phyloP scores from a whole-genome alignment of 768 basidiomycete genomes.

The Clavulina sp. region DNA sequence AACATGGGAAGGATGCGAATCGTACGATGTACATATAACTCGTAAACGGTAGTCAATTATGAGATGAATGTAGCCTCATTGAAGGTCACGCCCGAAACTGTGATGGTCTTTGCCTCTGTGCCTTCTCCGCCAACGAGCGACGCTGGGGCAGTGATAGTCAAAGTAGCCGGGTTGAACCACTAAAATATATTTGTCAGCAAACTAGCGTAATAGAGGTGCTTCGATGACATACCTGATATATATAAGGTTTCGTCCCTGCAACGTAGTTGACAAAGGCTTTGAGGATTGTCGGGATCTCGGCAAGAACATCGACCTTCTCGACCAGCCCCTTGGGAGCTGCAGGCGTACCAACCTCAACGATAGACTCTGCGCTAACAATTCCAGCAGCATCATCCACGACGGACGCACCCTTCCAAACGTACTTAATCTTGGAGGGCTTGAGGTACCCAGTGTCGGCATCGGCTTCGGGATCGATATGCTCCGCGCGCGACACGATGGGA shows the following conservation, averaged over 20 bases:
- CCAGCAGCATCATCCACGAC: conserved; percentile 35
- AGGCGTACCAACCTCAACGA: conserved; percentile 39
- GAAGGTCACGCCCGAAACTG: conserved; percentile 55
- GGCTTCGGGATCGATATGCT: conserved; percentile 37
- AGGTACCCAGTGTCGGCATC: conserved; percentile 76
- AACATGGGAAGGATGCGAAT: no score
- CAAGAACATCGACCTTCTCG: conserved; percentile 88
- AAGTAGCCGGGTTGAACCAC: conserved; percentile 41
- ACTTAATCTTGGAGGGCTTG: conserved; percentile 49
- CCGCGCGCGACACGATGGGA: conserved; percentile 42
- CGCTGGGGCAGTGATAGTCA: conserved; percentile 30
- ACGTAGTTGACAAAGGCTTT: conserved; percentile 89
- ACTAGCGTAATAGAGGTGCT: background rate
- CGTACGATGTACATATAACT: no score
- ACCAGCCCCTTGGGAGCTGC: conserved; percentile 54
- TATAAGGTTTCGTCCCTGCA: conserved; percentile 81
- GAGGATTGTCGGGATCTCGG: conserved; percentile 83
- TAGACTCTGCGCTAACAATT: conserved; percentile 35
- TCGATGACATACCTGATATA: conserved; percentile 58
- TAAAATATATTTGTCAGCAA: conserved; percentile 14
- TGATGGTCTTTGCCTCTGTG: conserved; percentile 20
- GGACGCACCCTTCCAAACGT: conserved; percentile 63
- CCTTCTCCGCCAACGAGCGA: conserved; percentile 23
- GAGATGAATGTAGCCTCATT: conserved; percentile 89
- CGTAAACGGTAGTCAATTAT: conserved; percentile 13